phyloP scores from a whole-genome alignment of 495 filamentous ascomycete species.

The Penicillium macrosclerotiorum region DNA sequence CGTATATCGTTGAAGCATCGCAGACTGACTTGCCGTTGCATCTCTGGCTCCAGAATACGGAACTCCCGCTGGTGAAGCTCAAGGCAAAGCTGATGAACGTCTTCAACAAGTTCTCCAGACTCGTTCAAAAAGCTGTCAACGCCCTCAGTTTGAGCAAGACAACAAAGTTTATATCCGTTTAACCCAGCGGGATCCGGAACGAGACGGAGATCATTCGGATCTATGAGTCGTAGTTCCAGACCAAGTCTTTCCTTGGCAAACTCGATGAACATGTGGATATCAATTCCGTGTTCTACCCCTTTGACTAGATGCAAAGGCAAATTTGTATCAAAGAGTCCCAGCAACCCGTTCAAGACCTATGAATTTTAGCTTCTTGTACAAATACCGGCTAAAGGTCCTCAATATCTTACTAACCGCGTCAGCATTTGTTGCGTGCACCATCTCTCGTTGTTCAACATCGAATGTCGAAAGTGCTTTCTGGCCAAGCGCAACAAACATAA shows the following conservation, averaged over 20 bases:
- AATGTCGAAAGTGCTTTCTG: conserved; percentile 16
- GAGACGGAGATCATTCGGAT: conserved; percentile 17
- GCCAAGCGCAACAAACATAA: conserved; percentile 20
- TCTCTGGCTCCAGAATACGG: conserved; percentile 20
- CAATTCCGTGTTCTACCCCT: conserved; percentile 29
- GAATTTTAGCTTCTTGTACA: neutral
- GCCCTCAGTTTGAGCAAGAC: conserved; percentile 4
- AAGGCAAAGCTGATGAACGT: conserved; percentile 40
- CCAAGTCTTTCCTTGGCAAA: conserved; percentile 17
- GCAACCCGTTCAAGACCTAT: conserved; percentile 18
- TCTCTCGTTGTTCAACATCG: conserved; percentile 4
- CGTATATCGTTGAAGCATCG: conserved; percentile 45
- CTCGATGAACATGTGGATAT: no score
- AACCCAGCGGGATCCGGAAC: conserved; percentile 11
- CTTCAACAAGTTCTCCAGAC: conserved; percentile 27
- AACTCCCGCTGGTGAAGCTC: conserved; percentile 46
- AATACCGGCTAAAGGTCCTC: no score
- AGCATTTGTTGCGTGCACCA: no score
- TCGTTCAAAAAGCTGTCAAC: neutral
- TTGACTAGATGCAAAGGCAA: conserved; percentile 36
- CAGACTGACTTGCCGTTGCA: conserved; percentile 28
- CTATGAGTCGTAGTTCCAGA: conserved; percentile 11
- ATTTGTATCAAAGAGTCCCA: conserved; percentile 19
- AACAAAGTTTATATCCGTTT: conserved; percentile 25
- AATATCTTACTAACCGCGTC: no score